These are phyloP conservation scores for Irpex lacteus DNA, from an alignment of 1,284 basidiomycete species.

Conservation along the genomic window DNA sequence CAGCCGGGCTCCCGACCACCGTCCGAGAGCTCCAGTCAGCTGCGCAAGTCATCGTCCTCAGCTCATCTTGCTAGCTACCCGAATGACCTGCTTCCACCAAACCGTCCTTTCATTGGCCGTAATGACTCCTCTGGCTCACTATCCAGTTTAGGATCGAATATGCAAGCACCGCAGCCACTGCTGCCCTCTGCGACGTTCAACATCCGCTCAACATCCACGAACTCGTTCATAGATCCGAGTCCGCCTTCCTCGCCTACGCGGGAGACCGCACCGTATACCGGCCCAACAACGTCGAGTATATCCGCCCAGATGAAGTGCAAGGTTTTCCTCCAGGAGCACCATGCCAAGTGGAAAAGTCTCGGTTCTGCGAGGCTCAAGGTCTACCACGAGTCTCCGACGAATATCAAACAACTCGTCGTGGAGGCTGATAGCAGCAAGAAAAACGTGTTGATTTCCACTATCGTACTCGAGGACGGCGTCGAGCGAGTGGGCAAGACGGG, in stretches of 20 bases:
- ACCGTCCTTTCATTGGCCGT: constrained; percentile 30
- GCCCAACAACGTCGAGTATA: constrained; percentile 72
- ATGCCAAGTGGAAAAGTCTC: constrained; percentile 96
- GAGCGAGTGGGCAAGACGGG: constrained; percentile 98
- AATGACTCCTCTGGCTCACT: constrained; percentile 29
- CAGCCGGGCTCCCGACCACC: constrained; percentile 28
- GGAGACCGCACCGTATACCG: constrained; percentile 49
- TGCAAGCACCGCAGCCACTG: constrained; percentile 47
- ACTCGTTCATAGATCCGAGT: constrained; percentile 65
- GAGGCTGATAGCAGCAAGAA: constrained; percentile 82
- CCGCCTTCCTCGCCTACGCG: constrained; percentile 76
- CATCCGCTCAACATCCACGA: constrained; percentile 47
- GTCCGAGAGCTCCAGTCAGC: constrained; percentile 36
- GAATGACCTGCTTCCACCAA: constrained; percentile 26
- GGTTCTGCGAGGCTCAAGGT: constrained; percentile 88
- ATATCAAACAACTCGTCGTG: constrained; percentile 95
- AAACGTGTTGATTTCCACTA: constrained; percentile 87
- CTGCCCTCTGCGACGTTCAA: constrained; percentile 61
- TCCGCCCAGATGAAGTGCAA: constrained; percentile 99
- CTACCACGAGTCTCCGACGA: constrained; percentile 80
- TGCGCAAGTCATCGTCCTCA: constrained; percentile 60
- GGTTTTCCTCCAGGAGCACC: constrained; percentile 93
- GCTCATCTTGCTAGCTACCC: constrained; percentile 50
- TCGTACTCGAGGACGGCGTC: constrained; percentile 93
- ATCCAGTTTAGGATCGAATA: constrained; percentile 30